Conservation (phyloP, 441 rosid species). For the Rhodomyrtus psidioides region DNA sequence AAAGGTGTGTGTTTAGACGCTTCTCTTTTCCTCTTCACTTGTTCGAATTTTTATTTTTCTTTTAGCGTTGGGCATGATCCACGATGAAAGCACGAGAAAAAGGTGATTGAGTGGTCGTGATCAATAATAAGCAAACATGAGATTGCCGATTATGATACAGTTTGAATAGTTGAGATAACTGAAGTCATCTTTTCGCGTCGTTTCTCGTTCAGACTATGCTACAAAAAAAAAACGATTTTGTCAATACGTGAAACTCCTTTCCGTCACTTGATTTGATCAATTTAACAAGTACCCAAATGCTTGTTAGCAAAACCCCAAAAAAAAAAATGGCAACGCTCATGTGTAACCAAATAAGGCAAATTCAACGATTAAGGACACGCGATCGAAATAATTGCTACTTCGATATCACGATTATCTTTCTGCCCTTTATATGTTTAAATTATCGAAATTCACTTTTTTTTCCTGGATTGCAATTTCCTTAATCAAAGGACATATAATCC, state of each 20-base stretch:
- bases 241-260: neutral
- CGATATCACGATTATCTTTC: fast-evolving
- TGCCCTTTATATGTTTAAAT: fast-evolving
- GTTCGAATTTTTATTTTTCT: fast-evolving
- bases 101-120: fast-evolving
- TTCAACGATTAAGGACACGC: neutral
- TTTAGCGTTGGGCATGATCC: no score
- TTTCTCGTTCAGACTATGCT: neutral
- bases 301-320: neutral
- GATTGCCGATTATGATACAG: neutral
- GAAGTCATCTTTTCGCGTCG: neutral
- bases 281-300: fast-evolving
- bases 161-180: neutral
- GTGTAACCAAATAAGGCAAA: fast-evolving
- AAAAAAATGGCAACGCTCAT: fast-evolving
- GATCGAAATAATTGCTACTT: fast-evolving
- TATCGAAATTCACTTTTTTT: neutral
- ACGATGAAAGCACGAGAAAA: neutral
- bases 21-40: neutral
- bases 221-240: neutral
- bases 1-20: neutral
- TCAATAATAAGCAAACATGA: neutral
- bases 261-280: fast-evolving
- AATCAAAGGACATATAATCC: neutral
- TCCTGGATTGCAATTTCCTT: no score